These are phyloP conservation scores for Dactylonectria estremocensis DNA, from an alignment of 2,329 filamentous ascomycete genomes.

Conservation along the genomic window DNA sequence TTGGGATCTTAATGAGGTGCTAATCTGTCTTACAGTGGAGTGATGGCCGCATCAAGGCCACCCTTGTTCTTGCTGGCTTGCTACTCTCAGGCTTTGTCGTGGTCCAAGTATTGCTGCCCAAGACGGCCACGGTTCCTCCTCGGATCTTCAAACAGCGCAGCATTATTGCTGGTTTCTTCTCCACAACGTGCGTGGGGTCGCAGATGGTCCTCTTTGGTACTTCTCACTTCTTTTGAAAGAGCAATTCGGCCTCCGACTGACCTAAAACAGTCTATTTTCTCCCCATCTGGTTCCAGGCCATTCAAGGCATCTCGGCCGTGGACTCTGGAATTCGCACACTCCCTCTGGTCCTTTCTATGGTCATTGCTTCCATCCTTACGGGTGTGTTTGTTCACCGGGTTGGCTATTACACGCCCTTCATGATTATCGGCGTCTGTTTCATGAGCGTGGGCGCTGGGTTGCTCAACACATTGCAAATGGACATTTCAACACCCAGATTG, in stretches of 20 bases:
- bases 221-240: neutral
- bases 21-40: slow-evolving; percentile 54
- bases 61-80: slow-evolving; percentile 58
- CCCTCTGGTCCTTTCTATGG: slow-evolving; percentile 48
- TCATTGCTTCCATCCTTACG: slow-evolving; percentile 45
- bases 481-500: slow-evolving; percentile 38
- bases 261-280: slow-evolving; percentile 58
- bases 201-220: slow-evolving; percentile 43
- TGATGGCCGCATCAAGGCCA: slow-evolving; percentile 59
- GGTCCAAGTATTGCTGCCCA: slow-evolving; percentile 53
- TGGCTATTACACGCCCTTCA: slow-evolving; percentile 61
- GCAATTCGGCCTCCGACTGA: neutral
- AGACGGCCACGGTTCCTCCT: slow-evolving; percentile 58
- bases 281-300: slow-evolving; percentile 67
- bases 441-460: slow-evolving; percentile 58
- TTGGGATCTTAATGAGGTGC: too few species aligned
- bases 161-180: slow-evolving; percentile 54
- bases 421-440: slow-evolving; percentile 54
- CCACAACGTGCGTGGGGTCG: slow-evolving; percentile 45
- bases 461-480: slow-evolving; percentile 55
- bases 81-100: slow-evolving; percentile 60
- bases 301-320: slow-evolving; percentile 53
- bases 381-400: slow-evolving; percentile 45
- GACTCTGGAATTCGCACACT: slow-evolving; percentile 50
- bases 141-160: slow-evolving; percentile 59